These are phyloP conservation scores for Aspergillus spinulosporus DNA, from an alignment of 2,329 filamentous ascomycete genomes.

Conservation along the genomic window DNA sequence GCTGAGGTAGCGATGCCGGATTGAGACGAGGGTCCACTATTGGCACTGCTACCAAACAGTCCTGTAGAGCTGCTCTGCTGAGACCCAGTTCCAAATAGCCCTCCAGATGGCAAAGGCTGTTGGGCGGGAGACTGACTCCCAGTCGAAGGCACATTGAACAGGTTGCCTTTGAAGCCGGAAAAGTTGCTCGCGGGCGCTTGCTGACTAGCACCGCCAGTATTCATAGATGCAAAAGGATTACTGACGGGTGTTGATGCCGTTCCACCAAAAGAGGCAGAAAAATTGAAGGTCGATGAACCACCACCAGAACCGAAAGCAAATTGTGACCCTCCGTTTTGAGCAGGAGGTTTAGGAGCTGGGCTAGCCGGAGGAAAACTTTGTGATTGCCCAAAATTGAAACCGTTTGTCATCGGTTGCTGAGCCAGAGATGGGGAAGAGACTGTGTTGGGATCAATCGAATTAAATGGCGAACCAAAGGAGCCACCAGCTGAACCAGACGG, in stretches of 20 bases:
- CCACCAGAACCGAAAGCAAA: conserved; percentile 34
- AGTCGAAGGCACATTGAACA: conserved; percentile 33
- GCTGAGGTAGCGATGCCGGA: conserved; percentile 22
- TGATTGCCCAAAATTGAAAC: conserved; percentile 38
- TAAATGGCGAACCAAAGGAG: conserved; percentile 32
- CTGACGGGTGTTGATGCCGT: conserved; percentile 22
- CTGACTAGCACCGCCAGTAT: conserved; percentile 23
- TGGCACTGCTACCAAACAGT: conserved; percentile 21
- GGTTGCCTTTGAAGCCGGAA: conserved; percentile 34
- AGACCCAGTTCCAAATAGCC: conserved; percentile 23
- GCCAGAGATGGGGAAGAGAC: conserved; percentile 24
- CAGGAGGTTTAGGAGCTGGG: conserved; percentile 23
- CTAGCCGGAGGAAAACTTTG: conserved; percentile 37
- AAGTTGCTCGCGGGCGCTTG: conserved; percentile 23
- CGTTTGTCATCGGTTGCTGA: conserved; percentile 28
- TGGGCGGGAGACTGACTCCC: conserved; percentile 23
- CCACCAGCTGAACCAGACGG: conserved; percentile 20
- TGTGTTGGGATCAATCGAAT: conserved; percentile 32
- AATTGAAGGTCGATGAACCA: conserved; percentile 35
- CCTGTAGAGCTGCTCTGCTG: conserved; percentile 18
- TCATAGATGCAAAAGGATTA: conserved; percentile 41
- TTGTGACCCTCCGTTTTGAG: conserved; percentile 29
- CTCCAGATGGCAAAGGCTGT: conserved; percentile 25
- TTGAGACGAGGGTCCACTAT: conserved; percentile 15
- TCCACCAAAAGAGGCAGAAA: conserved; percentile 28